Evolutionary conservation across 1,284 basidiomycete species (phyloP).

Genomic region (Rhodotorula sp.): DNA sequence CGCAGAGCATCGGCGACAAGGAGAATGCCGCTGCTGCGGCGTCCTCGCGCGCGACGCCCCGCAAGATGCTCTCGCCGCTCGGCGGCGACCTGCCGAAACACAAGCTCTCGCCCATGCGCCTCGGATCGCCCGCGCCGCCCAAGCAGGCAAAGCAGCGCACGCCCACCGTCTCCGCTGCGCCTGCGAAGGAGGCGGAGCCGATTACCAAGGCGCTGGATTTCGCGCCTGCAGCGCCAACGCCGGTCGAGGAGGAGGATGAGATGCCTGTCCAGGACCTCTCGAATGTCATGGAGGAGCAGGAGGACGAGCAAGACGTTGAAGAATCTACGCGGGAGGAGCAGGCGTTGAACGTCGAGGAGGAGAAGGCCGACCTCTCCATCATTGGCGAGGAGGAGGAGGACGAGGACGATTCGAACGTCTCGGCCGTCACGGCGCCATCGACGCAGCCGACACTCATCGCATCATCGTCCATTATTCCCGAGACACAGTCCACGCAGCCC

Average conservation of each 20-base stretch:
- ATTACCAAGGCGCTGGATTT: neutral
- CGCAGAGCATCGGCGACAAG: constrained; percentile 18
- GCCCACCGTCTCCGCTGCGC: neutral
- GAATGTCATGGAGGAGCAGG: constrained; percentile 29
- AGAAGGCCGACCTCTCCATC: constrained; percentile 32
- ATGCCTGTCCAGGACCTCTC: constrained; percentile 18
- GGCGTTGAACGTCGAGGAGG: neutral
- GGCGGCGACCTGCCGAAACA: neutral
- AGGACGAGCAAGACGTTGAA: constrained; percentile 9
- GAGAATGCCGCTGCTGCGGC: constrained; percentile 19
- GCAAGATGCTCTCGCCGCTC: constrained; percentile 15
- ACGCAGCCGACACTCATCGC: neutral
- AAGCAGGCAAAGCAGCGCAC: neutral
- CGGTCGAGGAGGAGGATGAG: neutral
- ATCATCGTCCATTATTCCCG: constrained; percentile 14
- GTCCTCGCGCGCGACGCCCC: neutral
- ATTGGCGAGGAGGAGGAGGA: constrained; percentile 41
- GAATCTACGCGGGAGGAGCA: no score
- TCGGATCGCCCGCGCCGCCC: constrained; percentile 6
- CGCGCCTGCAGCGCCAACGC: neutral
- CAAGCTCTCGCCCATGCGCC: constrained; percentile 2
- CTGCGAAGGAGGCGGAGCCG: neutral
- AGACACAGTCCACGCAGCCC: constrained; percentile 23
- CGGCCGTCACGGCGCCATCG: neutral
- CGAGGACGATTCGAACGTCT: constrained; percentile 10